Evolutionary conservation across 2,329 filamentous ascomycete genomes (phyloP), one percentile per base, ranked within the genome.

Genomic region (Arthroderma uncinatum): DNA sequence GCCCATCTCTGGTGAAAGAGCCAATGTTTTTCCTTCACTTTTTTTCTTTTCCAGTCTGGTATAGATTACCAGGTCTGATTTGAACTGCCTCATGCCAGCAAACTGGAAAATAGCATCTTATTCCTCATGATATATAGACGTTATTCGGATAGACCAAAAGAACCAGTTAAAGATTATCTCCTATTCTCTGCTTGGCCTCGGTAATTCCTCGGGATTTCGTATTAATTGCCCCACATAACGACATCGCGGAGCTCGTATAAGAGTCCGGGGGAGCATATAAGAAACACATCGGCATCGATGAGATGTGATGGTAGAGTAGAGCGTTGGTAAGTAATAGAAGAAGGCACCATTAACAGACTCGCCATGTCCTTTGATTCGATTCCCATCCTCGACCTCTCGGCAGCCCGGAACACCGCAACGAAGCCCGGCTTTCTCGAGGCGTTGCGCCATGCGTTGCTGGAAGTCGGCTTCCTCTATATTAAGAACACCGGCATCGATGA

Each of bases 381-480:
- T 58, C 89, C 89, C 1, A 81, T 93, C 55, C 78, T 95, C 36
- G 87, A 92, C 68, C 79, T 94, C 59, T 81, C 85, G 12, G 75
- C 80, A 21, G 85, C 88, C 39, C 75, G 77, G 61, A 73, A 83
- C 63, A 77, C 81, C 16, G 73, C 74, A 4, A 84, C 86, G 0
- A 94, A 93, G 71, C 79, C 86, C 1, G 74, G 73, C 33, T 93
- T 95, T 65, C 79, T 94, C 0, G 71, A 75, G 0, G 77, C 87
- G 56, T 78, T 95, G 33, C 85, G 86, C 14, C 77, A 86, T 70
- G 87, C 88, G 0, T 74, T 95, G 33, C 81, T 95, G 65, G 86
- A 92, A 68, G 87, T 94, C n/a, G 89, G 89, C 1, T 95, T 95
- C 66, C 71, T 94, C 21, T 95, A 95, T 66, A 80, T 95, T 60